These are phyloP conservation scores for Phytophthora cryptogea DNA, from an alignment of 352 stramenopile genomes.

Conservation along the genomic window DNA sequence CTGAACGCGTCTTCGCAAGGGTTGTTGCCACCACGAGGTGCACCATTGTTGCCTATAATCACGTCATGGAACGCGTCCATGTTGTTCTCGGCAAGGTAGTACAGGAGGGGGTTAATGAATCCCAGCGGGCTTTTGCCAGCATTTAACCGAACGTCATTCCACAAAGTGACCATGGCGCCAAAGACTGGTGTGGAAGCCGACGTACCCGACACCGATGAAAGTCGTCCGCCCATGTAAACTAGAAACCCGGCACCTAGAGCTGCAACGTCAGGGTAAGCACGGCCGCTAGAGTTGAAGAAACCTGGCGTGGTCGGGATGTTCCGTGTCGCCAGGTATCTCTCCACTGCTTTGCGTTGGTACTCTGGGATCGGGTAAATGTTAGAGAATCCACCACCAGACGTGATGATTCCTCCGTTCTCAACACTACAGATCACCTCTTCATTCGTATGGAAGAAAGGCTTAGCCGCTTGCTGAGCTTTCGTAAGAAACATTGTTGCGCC, in stretches of 20 bases:
- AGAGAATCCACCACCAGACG: constrained; percentile 88
- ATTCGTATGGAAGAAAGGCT: constrained; percentile 65
- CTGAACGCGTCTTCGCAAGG: constrained; percentile 85
- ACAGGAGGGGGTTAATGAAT: constrained; percentile 89
- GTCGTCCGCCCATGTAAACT: constrained; percentile 58
- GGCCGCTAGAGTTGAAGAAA: constrained; percentile 85
- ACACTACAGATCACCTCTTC: constrained; percentile 85
- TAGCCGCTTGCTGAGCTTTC: constrained; percentile 20
- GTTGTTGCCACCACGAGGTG: constrained; percentile 38
- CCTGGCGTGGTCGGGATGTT: constrained; percentile 47
- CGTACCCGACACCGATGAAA: constrained; percentile 73
- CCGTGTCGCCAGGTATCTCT: constrained; percentile 61
- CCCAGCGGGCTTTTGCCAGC: constrained; percentile 79
- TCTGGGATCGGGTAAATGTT: constrained; percentile 73
- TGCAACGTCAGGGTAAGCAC: constrained; percentile 90
- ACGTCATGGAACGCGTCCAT: constrained; percentile 85
- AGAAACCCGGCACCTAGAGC: constrained; percentile 73
- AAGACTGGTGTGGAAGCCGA: constrained; percentile 87
- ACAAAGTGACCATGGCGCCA: constrained; percentile 85
- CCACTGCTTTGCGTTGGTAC: constrained; percentile 76
- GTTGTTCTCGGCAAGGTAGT: constrained; percentile 66
- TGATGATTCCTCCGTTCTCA: constrained; percentile 77
- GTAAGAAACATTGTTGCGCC: constrained; percentile 84
- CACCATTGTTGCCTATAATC: constrained; percentile 83
- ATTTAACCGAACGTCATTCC: constrained; percentile 87